Conservation (phyloP, 2,329 filamentous ascomycete species). For the Drechslera avenae region DNA sequence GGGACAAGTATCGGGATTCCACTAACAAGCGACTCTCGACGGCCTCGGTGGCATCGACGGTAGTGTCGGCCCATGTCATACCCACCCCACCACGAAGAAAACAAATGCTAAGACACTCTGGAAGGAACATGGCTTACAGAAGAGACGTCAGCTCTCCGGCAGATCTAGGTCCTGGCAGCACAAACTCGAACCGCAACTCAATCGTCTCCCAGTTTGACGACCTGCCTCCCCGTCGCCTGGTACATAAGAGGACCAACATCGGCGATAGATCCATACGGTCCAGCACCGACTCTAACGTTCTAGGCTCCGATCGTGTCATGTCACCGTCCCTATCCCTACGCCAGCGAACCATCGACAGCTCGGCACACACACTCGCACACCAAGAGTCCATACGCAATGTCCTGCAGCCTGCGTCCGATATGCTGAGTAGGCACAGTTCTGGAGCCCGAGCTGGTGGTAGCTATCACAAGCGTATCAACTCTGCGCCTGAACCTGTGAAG, state of each 20-base stretch:
- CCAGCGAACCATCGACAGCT: constrained; percentile 36
- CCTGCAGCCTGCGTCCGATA: constrained; percentile 44
- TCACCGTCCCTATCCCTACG: constrained; percentile 39
- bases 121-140: constrained; percentile 59
- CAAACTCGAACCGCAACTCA: constrained; percentile 54
- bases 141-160: constrained; percentile 45
- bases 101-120: constrained; percentile 58
- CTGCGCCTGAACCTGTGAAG: constrained; percentile 38
- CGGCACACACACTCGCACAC: constrained; percentile 37
- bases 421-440: constrained; percentile 39
- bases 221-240: constrained; percentile 54
- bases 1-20: constrained; percentile 31
- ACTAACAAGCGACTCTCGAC: constrained; percentile 55
- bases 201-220: constrained; percentile 45
- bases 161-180: constrained; percentile 50
- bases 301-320: constrained; percentile 28
- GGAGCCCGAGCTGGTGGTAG: constrained; percentile 21
- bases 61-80: constrained; percentile 62
- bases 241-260: constrained; percentile 58
- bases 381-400: constrained; percentile 39
- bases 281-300: constrained; percentile 37
- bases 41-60: constrained; percentile 59
- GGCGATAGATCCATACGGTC: constrained; percentile 49
- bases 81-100: constrained; percentile 54
- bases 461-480: constrained; percentile 41